A percentile compares a stretch with the other conserved stretches of the same genome.
Evolutionary conservation across 805 yeast species (phyloP).

Genomic region (Nakazawaea populi): DNA sequence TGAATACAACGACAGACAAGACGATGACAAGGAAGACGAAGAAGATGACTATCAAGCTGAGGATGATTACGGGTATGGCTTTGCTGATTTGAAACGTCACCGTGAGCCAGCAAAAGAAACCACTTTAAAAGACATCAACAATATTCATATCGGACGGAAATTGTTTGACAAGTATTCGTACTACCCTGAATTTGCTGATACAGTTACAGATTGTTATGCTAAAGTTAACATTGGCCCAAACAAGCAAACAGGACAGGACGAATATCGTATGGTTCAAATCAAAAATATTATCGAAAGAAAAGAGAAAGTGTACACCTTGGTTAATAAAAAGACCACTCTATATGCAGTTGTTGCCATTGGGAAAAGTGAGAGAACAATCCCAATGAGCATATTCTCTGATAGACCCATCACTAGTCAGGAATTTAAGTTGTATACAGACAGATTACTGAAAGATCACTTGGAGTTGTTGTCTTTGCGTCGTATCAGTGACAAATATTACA

Average conservation of each 20-base stretch:
- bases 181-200: conserved; percentile 73
- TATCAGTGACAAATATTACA: conserved; percentile 57
- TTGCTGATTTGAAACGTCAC: conserved; percentile 20
- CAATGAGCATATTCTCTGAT: conserved; percentile 77
- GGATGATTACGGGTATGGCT: conserved; percentile 32
- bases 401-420: conserved; percentile 66
- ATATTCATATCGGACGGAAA: conserved; percentile 71
- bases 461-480: conserved; percentile 58
- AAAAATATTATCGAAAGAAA: conserved; percentile 51
- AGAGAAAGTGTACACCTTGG: conserved; percentile 35
- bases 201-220: conserved; percentile 70
- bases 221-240: conserved; percentile 77
- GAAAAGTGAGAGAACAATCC: conserved; percentile 63
- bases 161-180: conserved; percentile 70
- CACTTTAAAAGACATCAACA: conserved; percentile 60
- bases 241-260: conserved; percentile 51
- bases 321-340: conserved; percentile 38
- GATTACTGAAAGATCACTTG: conserved; percentile 52
- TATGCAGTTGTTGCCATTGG: conserved; percentile 81
- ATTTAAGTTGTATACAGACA: conserved; percentile 59
- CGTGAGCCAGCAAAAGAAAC: conserved; percentile 31
- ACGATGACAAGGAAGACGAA: conserved; percentile 22
- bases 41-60: conserved; percentile 36
- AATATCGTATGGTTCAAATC: conserved; percentile 80
- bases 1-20: conserved; percentile 15